These are phyloP conservation scores for Penicillium lagena DNA, from an alignment of 495 filamentous ascomycete species.

Conservation along the genomic window DNA sequence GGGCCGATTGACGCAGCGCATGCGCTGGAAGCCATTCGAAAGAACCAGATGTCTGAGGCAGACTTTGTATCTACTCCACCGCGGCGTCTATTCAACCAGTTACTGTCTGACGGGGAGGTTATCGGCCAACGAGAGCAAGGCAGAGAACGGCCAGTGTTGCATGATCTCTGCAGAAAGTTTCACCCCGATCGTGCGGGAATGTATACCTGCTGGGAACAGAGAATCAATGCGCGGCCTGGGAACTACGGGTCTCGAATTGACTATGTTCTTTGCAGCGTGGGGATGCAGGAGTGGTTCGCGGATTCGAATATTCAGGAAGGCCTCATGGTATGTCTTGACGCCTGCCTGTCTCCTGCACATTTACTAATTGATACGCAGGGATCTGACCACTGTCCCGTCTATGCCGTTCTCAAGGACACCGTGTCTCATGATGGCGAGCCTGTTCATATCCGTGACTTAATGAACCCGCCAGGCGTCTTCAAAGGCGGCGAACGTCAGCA, in stretches of 20 bases:
- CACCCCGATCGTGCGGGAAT: constrained; percentile 76
- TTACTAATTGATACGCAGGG: constrained; percentile 43
- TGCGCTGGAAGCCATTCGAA: constrained; percentile 61
- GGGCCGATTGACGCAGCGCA: constrained; percentile 68
- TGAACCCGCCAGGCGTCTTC: constrained; percentile 78
- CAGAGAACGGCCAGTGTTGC: constrained; percentile 67
- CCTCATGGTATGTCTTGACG: constrained; percentile 52
- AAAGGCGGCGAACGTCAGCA: constrained; percentile 58
- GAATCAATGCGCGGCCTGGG: constrained; percentile 78
- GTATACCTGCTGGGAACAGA: constrained; percentile 94
- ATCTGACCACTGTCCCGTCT: constrained; percentile 96
- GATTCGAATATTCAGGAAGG: constrained; percentile 95
- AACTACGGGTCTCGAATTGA: constrained; percentile 92
- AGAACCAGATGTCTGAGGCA: constrained; percentile 57
- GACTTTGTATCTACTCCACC: constrained; percentile 68
- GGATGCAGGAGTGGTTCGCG: constrained; percentile 77
- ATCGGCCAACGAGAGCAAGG: constrained; percentile 62
- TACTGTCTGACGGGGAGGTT: constrained; percentile 68
- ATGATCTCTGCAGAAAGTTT: constrained; percentile 81
- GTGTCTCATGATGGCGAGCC: constrained; percentile 45
- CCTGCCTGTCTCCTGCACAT: not conserved
- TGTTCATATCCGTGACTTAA: constrained; percentile 59
- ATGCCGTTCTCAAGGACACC: constrained; percentile 61
- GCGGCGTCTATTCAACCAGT: constrained; percentile 79
- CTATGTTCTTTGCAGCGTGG: constrained; percentile 77